Evolutionary conservation across 78 protist species (phyloP), one percentile per base, ranked within the genome.

Genomic region (Bigelowiella natans): DNA sequence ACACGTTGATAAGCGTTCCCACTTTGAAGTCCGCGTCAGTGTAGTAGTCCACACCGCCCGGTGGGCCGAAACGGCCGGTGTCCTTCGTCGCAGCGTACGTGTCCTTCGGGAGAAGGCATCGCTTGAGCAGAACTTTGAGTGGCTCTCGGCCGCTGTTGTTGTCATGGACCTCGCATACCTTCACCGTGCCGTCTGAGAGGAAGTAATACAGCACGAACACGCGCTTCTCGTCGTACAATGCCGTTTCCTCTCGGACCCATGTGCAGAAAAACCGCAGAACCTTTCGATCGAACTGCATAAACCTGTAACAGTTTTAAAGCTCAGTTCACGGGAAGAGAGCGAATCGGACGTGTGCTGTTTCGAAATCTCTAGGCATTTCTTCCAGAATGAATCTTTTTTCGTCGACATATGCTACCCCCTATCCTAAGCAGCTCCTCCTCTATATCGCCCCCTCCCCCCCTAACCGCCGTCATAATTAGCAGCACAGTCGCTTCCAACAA

Each of bases 251-350:
- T 7, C 11, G 30, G 11, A 26, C 88, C 88, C 88, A 85, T 26
- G 88, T 85, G 11, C 37, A 85, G 84, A 26, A 85, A 11, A 85
- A 85, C 7, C 88, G 88, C 37, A 85, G 88, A 11, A 85, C 88
- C 11, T 85, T 85, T 26, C 88, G 36, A 11, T 85, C 88, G 11
- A 38, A 38, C 88, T 85, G 37, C 39, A 85, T 26, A 37, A 85
- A 85, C 84, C 37, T 36, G 30, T 88, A 2, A 29, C 39, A 2
- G 34, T 31, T 1, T 37, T 2, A 2, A n/a, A 2, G 37, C 11
- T n/a, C 26, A 82, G 86, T 1, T 90, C 88, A 37, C 3, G 2
- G 7, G 37, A 28, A 30, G 3, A 30, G 64, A 2, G 7, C 73
- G 2, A 2, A 31, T 83, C 86, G 86, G 2, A 2, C 29, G 2